Percentiles rank a stretch among this genome's conserved stretches.
phyloP scores from a whole-genome alignment of 1,139 yeast species.

The Nakaseomyces kungkrabaensis region DNA sequence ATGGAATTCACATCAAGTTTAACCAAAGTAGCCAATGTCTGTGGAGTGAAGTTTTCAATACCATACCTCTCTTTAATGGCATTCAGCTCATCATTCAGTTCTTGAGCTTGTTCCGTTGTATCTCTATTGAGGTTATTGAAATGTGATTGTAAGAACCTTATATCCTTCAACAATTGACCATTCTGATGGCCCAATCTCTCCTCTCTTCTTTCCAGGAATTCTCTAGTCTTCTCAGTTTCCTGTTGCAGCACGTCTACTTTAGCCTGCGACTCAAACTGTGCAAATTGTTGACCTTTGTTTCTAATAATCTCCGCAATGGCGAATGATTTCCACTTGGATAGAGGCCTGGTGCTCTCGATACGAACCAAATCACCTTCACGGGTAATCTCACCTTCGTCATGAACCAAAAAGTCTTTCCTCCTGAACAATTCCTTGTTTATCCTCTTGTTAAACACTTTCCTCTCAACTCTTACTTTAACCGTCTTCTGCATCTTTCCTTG shows the following conservation, averaged over 20 bases:
- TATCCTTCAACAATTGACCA: slow-evolving; percentile 22
- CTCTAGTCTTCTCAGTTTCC: slow-evolving; percentile 43
- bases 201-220: slow-evolving; percentile 40
- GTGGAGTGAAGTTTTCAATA: slow-evolving; percentile 54
- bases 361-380: slow-evolving; percentile 94
- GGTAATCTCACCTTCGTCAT: slow-evolving; percentile 85
- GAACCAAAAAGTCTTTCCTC: slow-evolving; percentile 81
- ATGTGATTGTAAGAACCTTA: slow-evolving; percentile 22
- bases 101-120: slow-evolving; percentile 12
- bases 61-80: slow-evolving; percentile 43
- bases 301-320: slow-evolving; percentile 90
- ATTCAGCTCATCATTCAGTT: slow-evolving; percentile 34
- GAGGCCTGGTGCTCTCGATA: slow-evolving; percentile 81
- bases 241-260: slow-evolving; percentile 53
- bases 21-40: slow-evolving; percentile 29
- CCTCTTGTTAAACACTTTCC: slow-evolving; percentile 53
- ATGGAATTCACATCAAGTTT: slow-evolving; percentile 34
- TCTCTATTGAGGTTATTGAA: not conserved
- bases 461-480: slow-evolving; percentile 83
- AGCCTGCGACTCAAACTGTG: slow-evolving; percentile 65
- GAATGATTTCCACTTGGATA: slow-evolving; percentile 73
- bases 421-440: slow-evolving; percentile 69
- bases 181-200: slow-evolving; percentile 31
- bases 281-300: slow-evolving; percentile 87
- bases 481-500: slow-evolving; percentile 96